Percentiles rank a stretch among this genome's conserved stretches.
Conservation (phyloP, 164 flowering plant species). For the Stephania yunnanensis region DNA sequence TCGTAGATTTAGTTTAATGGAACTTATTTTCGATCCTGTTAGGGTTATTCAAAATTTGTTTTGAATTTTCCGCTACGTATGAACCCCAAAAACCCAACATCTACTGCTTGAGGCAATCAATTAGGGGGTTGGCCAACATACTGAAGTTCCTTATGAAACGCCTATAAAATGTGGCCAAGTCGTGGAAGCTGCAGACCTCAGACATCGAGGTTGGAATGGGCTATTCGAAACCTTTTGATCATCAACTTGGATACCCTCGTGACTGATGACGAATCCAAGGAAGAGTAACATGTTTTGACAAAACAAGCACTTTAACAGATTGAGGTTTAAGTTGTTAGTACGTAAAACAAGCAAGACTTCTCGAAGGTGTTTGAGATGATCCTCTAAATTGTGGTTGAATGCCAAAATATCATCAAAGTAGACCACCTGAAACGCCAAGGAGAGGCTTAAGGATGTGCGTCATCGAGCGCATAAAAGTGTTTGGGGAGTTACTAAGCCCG, state of each 20-base stretch:
- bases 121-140: neutral
- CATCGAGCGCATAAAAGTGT: constrained; percentile 7
- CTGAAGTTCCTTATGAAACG: neutral
- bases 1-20: too few relatives aligned
- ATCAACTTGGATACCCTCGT: neutral
- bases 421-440: neutral
- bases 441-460: neutral
- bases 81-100: too few relatives aligned
- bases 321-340: neutral
- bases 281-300: neutral
- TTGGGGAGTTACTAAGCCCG: constrained; percentile 5
- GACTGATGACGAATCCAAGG: neutral
- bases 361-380: neutral
- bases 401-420: constrained; percentile 2
- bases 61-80: too few relatives aligned
- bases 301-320: constrained; percentile 1
- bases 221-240: neutral
- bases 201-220: neutral
- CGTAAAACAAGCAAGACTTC: neutral
- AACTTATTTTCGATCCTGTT: too few relatives aligned
- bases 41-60: too few relatives aligned
- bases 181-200: neutral
- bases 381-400: neutral
- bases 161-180: neutral
- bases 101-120: neutral